Evolutionary conservation across 768 basidiomycete genomes (phyloP).

Genomic region (Russula brevipes): DNA sequence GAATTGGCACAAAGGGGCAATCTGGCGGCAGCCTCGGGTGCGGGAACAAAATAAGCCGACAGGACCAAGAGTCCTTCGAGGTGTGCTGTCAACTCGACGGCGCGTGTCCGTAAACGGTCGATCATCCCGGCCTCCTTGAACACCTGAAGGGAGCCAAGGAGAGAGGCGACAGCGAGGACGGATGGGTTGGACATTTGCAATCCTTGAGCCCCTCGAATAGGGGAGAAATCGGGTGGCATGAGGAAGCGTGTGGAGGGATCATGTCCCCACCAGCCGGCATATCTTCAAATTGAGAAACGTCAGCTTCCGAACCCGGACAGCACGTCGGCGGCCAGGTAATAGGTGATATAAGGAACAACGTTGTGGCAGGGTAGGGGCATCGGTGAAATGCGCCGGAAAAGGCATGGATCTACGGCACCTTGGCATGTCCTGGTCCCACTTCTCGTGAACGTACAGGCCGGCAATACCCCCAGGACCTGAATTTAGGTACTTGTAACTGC

Average conservation of each 20-base stretch:
- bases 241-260: constrained; percentile 79
- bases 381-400: constrained; percentile 1
- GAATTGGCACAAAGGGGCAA: constrained; percentile 28
- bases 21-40: constrained; percentile 32
- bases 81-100: constrained; percentile 60
- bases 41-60: constrained; percentile 60
- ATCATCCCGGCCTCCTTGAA: constrained; percentile 80
- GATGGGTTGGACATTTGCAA: constrained; percentile 96
- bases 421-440: constrained; percentile 62
- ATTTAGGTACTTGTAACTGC: constrained; percentile 97
- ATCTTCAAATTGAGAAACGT: constrained; percentile 41
- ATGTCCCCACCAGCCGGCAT: constrained; percentile 98
- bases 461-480: constrained; percentile 96
- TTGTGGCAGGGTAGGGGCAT: constrained; percentile 5
- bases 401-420: constrained; percentile 44
- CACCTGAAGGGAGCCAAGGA: constrained; percentile 77
- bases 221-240: constrained; percentile 81
- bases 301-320: constrained; percentile 7
- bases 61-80: constrained; percentile 59
- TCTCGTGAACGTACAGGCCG: constrained; percentile 85
- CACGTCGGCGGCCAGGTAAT: not conserved
- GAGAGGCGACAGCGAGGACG: constrained; percentile 68
- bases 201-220: constrained; percentile 86
- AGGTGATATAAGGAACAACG: constrained; percentile 7
- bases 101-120: constrained; percentile 60